phyloP scores from a whole-genome alignment of 352 stramenopile genomes.

The Phytopythium helicoides region DNA sequence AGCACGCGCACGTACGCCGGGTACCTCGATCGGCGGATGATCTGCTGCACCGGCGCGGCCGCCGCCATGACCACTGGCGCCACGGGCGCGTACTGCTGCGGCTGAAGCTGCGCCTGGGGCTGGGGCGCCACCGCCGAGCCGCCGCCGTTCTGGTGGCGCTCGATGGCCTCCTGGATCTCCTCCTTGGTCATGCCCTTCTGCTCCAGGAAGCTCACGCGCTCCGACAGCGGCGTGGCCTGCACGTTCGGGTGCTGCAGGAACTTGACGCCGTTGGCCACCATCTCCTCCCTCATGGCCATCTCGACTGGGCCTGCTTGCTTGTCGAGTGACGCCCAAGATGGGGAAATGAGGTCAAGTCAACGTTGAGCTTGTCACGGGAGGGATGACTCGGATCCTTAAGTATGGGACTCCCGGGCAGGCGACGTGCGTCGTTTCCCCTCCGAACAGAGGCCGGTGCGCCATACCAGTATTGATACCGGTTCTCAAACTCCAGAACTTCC shows the following conservation, averaged over 20 bases:
- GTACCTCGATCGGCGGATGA: constrained; percentile 32
- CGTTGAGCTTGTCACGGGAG: too few relatives aligned
- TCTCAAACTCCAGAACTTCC: too few relatives aligned
- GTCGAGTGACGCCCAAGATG: too few relatives aligned
- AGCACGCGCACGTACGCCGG: constrained; percentile 61
- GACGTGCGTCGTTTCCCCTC: too few relatives aligned
- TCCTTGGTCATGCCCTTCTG: constrained; percentile 81
- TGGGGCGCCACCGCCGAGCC: neutral
- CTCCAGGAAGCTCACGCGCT: constrained; percentile 77
- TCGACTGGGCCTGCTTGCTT: too few relatives aligned
- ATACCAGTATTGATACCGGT: too few relatives aligned
- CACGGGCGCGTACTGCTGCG: constrained; percentile 8
- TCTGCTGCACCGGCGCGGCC: constrained; percentile 42
- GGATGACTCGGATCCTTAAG: too few relatives aligned
- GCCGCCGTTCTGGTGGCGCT: constrained; percentile 46
- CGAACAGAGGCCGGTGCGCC: too few relatives aligned
- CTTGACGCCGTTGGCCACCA: constrained; percentile 77
- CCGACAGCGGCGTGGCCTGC: constrained; percentile 74
- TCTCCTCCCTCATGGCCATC: constrained; percentile 56
- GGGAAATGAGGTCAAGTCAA: too few relatives aligned
- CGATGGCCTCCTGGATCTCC: constrained; percentile 78
- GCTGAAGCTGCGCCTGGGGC: constrained; percentile 9
- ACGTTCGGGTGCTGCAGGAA: constrained; percentile 82
- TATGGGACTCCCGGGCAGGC: too few relatives aligned
- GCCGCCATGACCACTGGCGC: constrained; percentile 50